Percentiles rank a stretch among this genome's conserved stretches.
phyloP scores from a whole-genome alignment of 352 stramenopile species.

The Paralagenidium karlingii region DNA sequence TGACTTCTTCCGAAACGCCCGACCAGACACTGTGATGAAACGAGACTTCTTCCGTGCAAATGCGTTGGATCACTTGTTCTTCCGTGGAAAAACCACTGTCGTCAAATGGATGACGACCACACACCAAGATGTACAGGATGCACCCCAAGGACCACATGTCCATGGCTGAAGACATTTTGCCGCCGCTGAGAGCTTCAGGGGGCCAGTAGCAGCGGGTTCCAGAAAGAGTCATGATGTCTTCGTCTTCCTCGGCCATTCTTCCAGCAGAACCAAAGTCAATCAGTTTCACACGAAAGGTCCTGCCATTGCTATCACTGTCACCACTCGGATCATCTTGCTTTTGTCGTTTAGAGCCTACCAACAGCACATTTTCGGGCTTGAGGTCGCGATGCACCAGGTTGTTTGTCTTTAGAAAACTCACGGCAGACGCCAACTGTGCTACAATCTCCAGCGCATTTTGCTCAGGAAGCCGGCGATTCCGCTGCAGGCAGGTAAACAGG shows the following conservation, averaged over 20 bases:
- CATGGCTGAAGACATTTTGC: constrained; percentile 57
- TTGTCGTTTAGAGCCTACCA: constrained; percentile 8
- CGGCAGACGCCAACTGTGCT: constrained; percentile 43
- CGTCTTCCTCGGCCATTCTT: neutral
- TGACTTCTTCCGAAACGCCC: constrained; percentile 29
- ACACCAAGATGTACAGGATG: constrained; percentile 82
- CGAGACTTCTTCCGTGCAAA: constrained; percentile 36
- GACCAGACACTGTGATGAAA: constrained; percentile 47
- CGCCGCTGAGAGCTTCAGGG: constrained; percentile 45
- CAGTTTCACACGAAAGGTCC: constrained; percentile 36
- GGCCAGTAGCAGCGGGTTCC: constrained; percentile 81
- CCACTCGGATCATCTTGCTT: too few relatives aligned
- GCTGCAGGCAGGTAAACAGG: constrained; percentile 53
- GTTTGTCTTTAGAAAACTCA: constrained; percentile 50
- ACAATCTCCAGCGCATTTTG: constrained; percentile 32
- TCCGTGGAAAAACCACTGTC: constrained; percentile 61
- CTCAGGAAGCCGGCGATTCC: constrained; percentile 26
- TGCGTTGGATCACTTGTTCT: constrained; percentile 54
- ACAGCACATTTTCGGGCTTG: constrained; percentile 84
- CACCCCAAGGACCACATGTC: constrained; percentile 84
- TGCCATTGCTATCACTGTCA: constrained; percentile 18
- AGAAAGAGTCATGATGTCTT: constrained; percentile 22
- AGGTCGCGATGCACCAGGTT: constrained; percentile 78
- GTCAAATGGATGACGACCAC: constrained; percentile 79
- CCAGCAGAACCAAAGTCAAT: constrained; percentile 64